A percentile compares a stretch with the other conserved stretches of the same genome.
These are phyloP conservation scores for Phlyctochytrium planicorne DNA, from an alignment of 192 early-diverging fungal species.

Conservation along the genomic window DNA sequence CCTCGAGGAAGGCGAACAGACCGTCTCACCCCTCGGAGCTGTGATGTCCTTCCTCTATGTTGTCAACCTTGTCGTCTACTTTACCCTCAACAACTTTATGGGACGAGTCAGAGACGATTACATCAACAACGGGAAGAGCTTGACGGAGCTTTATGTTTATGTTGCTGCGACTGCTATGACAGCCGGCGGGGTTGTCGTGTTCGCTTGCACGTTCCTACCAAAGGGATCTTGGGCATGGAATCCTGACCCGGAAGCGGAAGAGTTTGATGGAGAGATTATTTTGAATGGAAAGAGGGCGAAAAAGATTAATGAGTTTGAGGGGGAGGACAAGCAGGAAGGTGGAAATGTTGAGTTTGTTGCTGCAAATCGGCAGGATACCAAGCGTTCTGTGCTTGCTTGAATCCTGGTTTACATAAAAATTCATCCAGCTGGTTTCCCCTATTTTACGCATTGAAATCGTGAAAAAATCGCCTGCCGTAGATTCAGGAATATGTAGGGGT, in stretches of 20 bases:
- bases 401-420: too few species aligned
- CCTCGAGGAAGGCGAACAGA: background rate
- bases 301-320: background rate
- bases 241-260: background rate
- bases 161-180: constrained; percentile 50
- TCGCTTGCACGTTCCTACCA: constrained; percentile 54
- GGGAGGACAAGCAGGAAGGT: background rate
- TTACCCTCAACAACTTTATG: constrained; percentile 37
- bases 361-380: too few species aligned
- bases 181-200: constrained; percentile 41
- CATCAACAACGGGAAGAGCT: background rate
- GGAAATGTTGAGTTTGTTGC: too few species aligned
- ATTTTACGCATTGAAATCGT: too few species aligned
- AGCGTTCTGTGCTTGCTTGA: too few species aligned
- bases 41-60: constrained; percentile 62
- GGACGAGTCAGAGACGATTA: constrained; percentile 12
- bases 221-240: constrained; percentile 43
- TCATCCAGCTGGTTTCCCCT: too few species aligned
- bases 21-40: constrained; percentile 1
- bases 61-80: constrained; percentile 50
- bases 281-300: background rate
- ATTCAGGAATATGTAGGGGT: too few species aligned
- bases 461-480: too few species aligned
- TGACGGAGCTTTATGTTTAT: constrained; percentile 1
- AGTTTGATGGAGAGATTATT: background rate